Base-by-base conservation (phyloP, 306 rosid species). In the Carpinus viminea region DNA sequence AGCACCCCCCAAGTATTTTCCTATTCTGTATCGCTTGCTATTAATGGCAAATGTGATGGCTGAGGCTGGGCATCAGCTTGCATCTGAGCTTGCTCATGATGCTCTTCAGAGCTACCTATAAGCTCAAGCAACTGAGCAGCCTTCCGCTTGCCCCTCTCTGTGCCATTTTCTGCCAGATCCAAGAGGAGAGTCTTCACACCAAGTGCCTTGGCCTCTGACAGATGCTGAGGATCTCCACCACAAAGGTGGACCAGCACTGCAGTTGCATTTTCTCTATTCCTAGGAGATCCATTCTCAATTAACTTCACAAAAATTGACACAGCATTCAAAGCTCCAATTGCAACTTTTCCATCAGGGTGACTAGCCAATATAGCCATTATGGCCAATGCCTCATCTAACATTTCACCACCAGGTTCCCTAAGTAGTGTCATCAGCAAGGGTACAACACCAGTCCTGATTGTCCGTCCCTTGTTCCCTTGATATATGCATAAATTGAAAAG, bases 381-480 rank as follows among this genome's bases (percentile, higher is more conserved):
- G 68, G 96, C 91, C 85, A 93, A 76, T 68, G 98, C 96, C 76
- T 82, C 97, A 41, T 87, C 96, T 80, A 78, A 85, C 98, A 93
- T 91, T 68, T 83, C 93, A n/a, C 89, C 90, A 41, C 82, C 85
- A n/a, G 89, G 90, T 78, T 93, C 92, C 12, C 89, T 86, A 76
- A 93, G 83, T 76, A 90, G 87, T 74, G 81, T 87, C 84, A 89
- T 86, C 84, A 93, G 74, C 46, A 86, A 89, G 24, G 96, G 93
- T 59, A 89, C 84, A 15, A 90, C 89, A 70, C 98, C 98, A 4
- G 98, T 92, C 83, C 88, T 84, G 8, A 91, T 83, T 60, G 97
- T 93, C 73, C 84, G 91, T n/a, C 96, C 97, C 85, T 86, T 91
- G 91, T 93, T 93, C 68, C 92, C 91, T 69, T 87, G 92, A 78